Conservation (phyloP, 2,329 filamentous ascomycete species). For the Talaromyces pinophilus region DNA sequence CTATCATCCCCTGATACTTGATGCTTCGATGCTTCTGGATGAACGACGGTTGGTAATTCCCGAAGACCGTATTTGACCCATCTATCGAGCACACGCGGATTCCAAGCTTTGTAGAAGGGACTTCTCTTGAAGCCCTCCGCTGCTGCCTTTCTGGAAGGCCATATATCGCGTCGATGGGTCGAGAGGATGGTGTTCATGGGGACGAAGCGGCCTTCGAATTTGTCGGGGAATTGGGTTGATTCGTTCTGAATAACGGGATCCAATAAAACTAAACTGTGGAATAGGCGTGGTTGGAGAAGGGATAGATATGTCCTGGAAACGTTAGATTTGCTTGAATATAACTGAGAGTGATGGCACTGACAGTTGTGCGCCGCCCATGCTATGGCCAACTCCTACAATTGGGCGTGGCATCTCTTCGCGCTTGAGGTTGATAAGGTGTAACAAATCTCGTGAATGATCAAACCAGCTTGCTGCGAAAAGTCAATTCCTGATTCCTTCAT, state of each 20-base stretch:
- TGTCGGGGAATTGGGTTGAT: constrained; percentile 42
- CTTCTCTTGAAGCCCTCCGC: constrained; percentile 65
- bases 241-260: constrained; percentile 73
- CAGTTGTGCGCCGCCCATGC: constrained; percentile 78
- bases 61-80: constrained; percentile 76
- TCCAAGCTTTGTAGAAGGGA: constrained; percentile 81
- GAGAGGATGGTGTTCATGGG: constrained; percentile 57
- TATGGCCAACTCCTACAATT: constrained; percentile 82
- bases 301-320: constrained; percentile 60
- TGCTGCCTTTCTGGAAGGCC: constrained; percentile 75
- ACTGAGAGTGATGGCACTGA: constrained; percentile 28
- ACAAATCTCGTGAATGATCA: constrained; percentile 80
- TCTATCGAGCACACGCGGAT: constrained; percentile 72
- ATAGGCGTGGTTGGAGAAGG: constrained; percentile 76
- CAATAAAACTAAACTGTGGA: constrained; percentile 74
- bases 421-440: constrained; percentile 83
- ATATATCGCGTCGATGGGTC: constrained; percentile 72
- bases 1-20: constrained; percentile 30
- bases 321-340: neutral
- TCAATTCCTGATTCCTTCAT: neutral
- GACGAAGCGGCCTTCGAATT: constrained; percentile 30
- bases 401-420: constrained; percentile 77
- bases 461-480: constrained; percentile 69
- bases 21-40: constrained; percentile 30
- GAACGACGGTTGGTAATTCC: constrained; percentile 63